Base-by-base conservation (phyloP, 306 rosid genomes). In the Vigna radiata region DNA sequence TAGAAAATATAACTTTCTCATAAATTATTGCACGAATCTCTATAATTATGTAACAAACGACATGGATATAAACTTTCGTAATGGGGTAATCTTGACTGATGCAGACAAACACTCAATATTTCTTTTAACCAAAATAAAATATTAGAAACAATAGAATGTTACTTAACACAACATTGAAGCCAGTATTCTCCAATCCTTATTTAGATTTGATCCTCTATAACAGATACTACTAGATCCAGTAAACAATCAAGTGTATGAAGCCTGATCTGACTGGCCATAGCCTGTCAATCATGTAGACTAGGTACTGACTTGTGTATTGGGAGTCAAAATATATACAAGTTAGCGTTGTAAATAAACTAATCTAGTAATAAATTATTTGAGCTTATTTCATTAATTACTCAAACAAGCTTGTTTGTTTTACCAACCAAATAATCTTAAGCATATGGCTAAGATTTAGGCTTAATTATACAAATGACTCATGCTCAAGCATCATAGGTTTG, bases 141-240 rank as follows among this genome's bases (percentile, higher is more conserved):
- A n/a, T 19, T 48, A 43, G 17, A 53, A 53, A 41, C 12, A 64
- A 3, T 43, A 39, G 3, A 29, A 2, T 63, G 33, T 27, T 17
- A 37, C 55, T 21, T 36, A 36, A 79, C 23, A 6, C 37, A 68
- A 44, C 52, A 63, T n/a, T 50, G 41, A 70, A 70, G 49, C 77
- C 47, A 60, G 21, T 48, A 21, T 12, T 21, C n/a, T 52, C 15
- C 14, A 79, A 63, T 27, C 25, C 27, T 53, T 15, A 18, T 25
- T 63, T 55, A 18, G 27, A 17, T 70, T 71, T 23, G 15, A 47
- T n/a, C 47, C 69, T 8, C n/a, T 43, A 62, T 7, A 13, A 60
- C 17, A 70, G 15, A 70, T 43, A 77, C 16, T 29, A 68, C 25
- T 70, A 68, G 27, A 79, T 78, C 71, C 12, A 17, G 44, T 61